Evolutionary conservation across 176 grass and related monocot species (phyloP).

Genomic region (Carex parvula): DNA sequence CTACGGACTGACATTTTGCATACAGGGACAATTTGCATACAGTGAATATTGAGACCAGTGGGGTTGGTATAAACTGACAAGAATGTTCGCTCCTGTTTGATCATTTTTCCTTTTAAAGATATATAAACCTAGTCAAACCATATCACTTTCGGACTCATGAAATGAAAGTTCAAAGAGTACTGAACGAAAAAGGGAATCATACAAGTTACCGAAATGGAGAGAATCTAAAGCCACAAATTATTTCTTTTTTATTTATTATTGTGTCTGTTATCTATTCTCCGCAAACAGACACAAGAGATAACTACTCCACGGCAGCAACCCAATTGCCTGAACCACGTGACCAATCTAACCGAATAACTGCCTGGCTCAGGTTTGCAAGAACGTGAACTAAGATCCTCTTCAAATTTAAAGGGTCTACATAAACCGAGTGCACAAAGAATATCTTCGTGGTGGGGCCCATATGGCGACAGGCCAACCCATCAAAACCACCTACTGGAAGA

Average conservation of each 20-base stretch:
- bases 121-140: neutral
- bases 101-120: no score
- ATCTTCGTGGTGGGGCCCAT: neutral
- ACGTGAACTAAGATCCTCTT: neutral
- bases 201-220: neutral
- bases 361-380: neutral
- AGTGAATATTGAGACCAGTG: neutral
- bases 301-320: neutral
- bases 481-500: neutral
- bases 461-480: neutral
- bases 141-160: neutral
- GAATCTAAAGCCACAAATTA: neutral
- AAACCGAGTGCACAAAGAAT: neutral
- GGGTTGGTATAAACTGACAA: no score
- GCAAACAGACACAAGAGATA: constrained; percentile 3
- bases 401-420: neutral
- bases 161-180: no score
- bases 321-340: neutral
- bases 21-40: neutral
- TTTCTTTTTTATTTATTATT: neutral
- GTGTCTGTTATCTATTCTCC: neutral
- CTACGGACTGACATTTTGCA: no score
- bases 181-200: no score
- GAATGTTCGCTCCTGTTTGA: no score
- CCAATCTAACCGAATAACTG: neutral